Base-by-base conservation (phyloP, 164 flowering plant genomes). In the Warburgia ugandensis region DNA sequence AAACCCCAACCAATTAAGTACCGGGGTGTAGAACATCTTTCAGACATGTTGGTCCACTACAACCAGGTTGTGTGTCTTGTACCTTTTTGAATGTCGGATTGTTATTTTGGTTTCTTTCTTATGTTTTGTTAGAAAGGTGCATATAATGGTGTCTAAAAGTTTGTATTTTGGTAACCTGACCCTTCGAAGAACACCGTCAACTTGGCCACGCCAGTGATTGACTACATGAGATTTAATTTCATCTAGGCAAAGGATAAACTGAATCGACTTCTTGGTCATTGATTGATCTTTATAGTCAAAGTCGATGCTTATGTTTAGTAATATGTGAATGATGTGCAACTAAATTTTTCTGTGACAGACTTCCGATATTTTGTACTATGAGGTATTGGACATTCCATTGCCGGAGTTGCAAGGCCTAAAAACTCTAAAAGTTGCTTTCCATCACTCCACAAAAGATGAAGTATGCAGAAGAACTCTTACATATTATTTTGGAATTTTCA, bases 321-420 rank as follows among this genome's bases (percentile, higher is more conserved):
- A n/a, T n/a, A n/a, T n/a, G n/a, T n/a, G n/a, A n/a, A n/a, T n/a
- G n/a, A n/a, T n/a, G n/a, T n/a, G n/a, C n/a, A n/a, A n/a, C n/a
- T n/a, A n/a, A n/a, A n/a, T n/a, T n/a, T 36, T 30, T 62, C 28
- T 64, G 52, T n/a, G 38, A 52, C 79, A 86, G 97, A 77, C 64
- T 26, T 81, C 96, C 40, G 97, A 91, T 70, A 82, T 87, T 23
- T 66, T 91, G 69, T 87, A 91, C 52, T 91, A 91, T 67, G 97
- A 91, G 70, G 89, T 91, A 1, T 42, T 91, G 72, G 97, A 91
- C 71, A 84, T 91, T 46, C 94, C 97, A 43, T 71, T 91, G 36
- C 94, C 97, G 36, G 94, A 91, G 65, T 54, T 91, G 68, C 94
- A 91, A 76, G 87, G 92, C 25, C 64, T 91, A 19, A 91, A 85